A percentile compares a stretch with the other conserved stretches of the same genome.
These are phyloP conservation scores for Vaccinium macrocarpon DNA, from an alignment of 148 eudicot genomes.

Conservation along the genomic window DNA sequence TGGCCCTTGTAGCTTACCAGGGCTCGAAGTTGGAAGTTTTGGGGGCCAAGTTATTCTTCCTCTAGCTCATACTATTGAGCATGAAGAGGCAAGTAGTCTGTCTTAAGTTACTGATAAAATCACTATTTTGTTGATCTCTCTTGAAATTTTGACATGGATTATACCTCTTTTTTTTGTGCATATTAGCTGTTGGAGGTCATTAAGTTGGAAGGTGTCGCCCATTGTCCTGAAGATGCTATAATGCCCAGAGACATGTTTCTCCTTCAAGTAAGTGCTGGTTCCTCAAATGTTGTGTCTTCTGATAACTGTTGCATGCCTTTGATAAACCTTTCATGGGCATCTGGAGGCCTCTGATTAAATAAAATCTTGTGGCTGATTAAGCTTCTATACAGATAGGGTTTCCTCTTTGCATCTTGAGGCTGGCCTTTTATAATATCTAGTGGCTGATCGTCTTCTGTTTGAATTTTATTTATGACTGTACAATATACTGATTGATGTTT, in stretches of 20 bases:
- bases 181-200: constrained; percentile 77
- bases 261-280: constrained; percentile 59
- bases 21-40: constrained; percentile 61
- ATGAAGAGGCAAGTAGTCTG: constrained; percentile 66
- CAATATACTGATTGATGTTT: background rate
- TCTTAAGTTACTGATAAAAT: background rate
- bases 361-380: background rate
- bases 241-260: constrained; percentile 83
- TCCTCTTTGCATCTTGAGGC: background rate
- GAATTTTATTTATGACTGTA: background rate
- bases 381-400: background rate
- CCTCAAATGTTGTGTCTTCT: background rate
- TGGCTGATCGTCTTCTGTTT: background rate
- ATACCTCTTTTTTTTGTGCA: background rate
- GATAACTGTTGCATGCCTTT: background rate
- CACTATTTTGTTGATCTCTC: background rate
- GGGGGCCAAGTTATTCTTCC: constrained; percentile 94
- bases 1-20: constrained; percentile 79
- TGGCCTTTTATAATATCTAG: background rate
- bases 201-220: constrained; percentile 73
- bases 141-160: background rate
- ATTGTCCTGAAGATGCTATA: constrained; percentile 71
- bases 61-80: constrained; percentile 86
- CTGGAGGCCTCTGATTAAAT: background rate
- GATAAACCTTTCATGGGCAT: background rate